Evolutionary conservation across 1,284 basidiomycete species (phyloP).

Genomic region (Microstroma glucosiphilum): DNA sequence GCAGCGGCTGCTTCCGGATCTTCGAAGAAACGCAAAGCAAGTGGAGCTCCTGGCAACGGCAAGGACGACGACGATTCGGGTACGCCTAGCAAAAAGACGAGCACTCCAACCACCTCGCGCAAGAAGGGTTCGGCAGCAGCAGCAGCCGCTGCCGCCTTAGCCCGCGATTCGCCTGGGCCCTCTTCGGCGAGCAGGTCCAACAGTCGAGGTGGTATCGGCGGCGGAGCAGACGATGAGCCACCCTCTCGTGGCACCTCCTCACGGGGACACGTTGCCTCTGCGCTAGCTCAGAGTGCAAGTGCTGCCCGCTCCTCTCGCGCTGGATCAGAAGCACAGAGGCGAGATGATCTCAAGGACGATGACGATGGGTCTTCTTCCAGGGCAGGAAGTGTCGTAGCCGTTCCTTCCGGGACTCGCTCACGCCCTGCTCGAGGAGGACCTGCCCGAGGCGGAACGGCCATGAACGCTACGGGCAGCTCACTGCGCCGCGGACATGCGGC

Average conservation of each 20-base stretch:
- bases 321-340: conserved; percentile 10
- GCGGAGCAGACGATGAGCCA: neutral
- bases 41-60: neutral
- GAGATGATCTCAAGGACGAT: neutral
- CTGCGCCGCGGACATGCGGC: neutral
- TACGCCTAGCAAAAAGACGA: neutral
- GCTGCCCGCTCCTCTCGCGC: conserved; percentile 4
- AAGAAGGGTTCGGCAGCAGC: conserved; percentile 1
- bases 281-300: neutral
- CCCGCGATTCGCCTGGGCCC: neutral
- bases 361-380: neutral
- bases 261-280: too few species aligned
- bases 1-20: neutral
- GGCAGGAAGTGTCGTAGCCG: neutral
- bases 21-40: conserved; percentile 11
- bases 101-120: neutral
- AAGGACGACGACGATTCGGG: neutral
- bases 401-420: neutral
- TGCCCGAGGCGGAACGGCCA: too few species aligned
- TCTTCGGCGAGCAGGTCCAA: neutral
- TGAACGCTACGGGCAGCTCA: neutral
- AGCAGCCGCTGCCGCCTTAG: neutral
- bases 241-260: too few species aligned
- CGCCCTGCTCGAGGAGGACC: neutral
- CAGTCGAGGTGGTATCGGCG: neutral